phyloP scores from a whole-genome alignment of 2,329 filamentous ascomycete species.

The Fusarium sp. region DNA sequence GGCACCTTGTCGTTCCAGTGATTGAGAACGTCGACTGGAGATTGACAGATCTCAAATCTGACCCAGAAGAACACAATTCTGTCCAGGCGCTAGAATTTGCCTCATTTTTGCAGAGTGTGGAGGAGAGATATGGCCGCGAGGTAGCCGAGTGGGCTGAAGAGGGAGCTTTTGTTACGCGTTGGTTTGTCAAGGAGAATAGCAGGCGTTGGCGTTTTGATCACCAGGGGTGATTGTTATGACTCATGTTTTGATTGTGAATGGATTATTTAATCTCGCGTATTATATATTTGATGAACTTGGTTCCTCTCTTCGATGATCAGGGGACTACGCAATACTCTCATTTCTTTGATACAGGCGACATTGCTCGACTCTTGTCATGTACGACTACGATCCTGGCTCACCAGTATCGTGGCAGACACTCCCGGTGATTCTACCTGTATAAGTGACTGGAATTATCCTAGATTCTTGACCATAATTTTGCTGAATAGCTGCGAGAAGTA shows the following conservation, averaged over 20 bases:
- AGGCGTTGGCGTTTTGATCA: constrained; percentile 49
- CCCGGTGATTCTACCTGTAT: too few species aligned
- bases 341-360: too few species aligned
- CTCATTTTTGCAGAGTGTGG: constrained; percentile 40
- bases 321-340: too few species aligned
- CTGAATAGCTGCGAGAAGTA: too few species aligned
- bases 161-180: constrained; percentile 48
- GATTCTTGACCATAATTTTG: too few species aligned
- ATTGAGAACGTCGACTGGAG: constrained; percentile 50
- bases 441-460: too few species aligned
- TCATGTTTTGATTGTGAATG: constrained; percentile 10
- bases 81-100: constrained; percentile 45
- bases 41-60: constrained; percentile 44
- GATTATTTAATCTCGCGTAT: constrained; percentile 19
- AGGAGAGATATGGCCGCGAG: constrained; percentile 43
- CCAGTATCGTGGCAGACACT: too few species aligned
- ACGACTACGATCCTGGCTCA: too few species aligned
- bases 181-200: constrained; percentile 52
- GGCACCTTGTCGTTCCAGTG: constrained; percentile 49
- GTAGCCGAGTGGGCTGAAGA: constrained; percentile 49
- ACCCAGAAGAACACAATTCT: constrained; percentile 44
- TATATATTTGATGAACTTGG: too few species aligned
- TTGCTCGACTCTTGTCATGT: too few species aligned
- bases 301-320: too few species aligned
- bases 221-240: constrained; percentile 23